A percentile compares a stretch with the other conserved stretches of the same genome.
Conservation (phyloP, 2,329 filamentous ascomycete species). For the Trichoderma sp. region DNA sequence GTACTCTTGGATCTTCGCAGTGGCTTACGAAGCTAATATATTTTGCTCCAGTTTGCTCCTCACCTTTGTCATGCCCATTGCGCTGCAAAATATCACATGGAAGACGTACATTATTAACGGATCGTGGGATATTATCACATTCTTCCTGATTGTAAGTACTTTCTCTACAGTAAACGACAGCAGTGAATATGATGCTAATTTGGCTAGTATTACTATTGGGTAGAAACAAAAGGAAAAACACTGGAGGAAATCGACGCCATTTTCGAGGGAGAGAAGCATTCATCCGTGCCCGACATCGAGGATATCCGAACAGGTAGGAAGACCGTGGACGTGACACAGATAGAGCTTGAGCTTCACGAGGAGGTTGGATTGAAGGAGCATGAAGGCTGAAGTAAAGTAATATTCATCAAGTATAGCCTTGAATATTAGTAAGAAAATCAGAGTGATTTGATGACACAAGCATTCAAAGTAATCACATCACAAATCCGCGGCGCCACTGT, state of each 20-base stretch:
- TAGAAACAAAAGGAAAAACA: conserved; percentile 51
- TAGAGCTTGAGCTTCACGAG: conserved; percentile 28
- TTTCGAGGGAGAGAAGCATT: conserved; percentile 34
- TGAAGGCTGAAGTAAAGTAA: not conserved
- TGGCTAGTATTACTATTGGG: conserved; percentile 32
- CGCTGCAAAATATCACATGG: conserved; percentile 31
- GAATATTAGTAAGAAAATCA: not conserved
- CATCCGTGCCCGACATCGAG: conserved; percentile 31
- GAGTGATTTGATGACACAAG: not conserved
- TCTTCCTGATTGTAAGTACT: conserved; percentile 29
- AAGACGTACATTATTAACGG: conserved; percentile 35
- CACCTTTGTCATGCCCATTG: conserved; percentile 44
- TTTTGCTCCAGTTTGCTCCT: conserved; percentile 43
- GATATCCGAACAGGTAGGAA: conserved; percentile 29
- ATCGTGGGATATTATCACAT: conserved; percentile 35
- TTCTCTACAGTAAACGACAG: not conserved
- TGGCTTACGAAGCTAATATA: conserved; percentile 34
- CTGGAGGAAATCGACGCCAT: conserved; percentile 49
- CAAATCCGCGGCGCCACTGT: not conserved
- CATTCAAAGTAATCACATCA: not conserved
- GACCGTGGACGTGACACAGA: conserved; percentile 25
- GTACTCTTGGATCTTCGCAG: not conserved
- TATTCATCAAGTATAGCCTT: not conserved
- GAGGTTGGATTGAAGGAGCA: conserved; percentile 21
- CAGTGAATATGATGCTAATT: not conserved